Percentiles rank a stretch among this genome's conserved stretches.
Conservation (phyloP, 306 rosid species). For the Sphenostylis stenocarpa region DNA sequence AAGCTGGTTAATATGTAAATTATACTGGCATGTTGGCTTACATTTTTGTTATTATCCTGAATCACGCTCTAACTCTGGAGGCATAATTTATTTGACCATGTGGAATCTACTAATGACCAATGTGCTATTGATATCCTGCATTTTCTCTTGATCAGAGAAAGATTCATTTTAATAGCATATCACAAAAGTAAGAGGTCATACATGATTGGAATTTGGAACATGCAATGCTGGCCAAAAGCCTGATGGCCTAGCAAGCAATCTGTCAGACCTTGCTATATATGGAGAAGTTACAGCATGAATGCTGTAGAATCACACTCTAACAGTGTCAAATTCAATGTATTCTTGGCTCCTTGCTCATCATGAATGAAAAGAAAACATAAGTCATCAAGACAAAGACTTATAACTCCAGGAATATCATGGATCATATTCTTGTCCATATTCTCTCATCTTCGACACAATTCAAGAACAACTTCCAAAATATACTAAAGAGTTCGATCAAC, state of each 20-base stretch:
- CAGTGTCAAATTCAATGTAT: neutral
- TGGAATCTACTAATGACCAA: neutral
- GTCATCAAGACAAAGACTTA: neutral
- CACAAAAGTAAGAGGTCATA: neutral
- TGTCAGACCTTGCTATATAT: neutral
- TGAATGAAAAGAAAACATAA: neutral
- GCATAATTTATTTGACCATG: neutral
- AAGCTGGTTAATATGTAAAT: neutral
- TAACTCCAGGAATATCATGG: no score
- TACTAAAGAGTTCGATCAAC: no score
- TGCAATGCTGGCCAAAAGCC: neutral
- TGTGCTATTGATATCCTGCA: neutral
- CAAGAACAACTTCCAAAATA: no score
- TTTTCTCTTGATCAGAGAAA: neutral
- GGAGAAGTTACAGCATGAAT: neutral
- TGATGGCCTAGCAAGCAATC: neutral
- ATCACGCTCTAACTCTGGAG: neutral
- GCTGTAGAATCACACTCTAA: neutral
- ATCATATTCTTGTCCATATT: no score
- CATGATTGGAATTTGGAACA: neutral
- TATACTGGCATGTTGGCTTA: neutral
- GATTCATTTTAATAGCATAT: constrained; percentile 5
- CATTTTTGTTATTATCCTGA: neutral
- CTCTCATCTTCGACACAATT: no score
- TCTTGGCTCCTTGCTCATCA: neutral